Conservation (phyloP, 495 filamentous ascomycete species). For the Penicillium cataractarum region DNA sequence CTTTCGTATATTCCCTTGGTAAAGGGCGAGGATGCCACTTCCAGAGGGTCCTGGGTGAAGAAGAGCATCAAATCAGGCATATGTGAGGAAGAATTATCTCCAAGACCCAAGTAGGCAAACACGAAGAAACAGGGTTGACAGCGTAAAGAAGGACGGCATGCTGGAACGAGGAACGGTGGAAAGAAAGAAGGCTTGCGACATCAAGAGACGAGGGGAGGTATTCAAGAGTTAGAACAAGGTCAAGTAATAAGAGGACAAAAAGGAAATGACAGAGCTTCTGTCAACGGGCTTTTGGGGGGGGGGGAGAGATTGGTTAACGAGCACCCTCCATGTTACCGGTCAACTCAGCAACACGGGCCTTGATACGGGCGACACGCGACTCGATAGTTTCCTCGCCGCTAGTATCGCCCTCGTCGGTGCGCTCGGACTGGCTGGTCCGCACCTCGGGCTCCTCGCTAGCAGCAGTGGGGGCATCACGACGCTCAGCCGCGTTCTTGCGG, state of each 20-base stretch:
- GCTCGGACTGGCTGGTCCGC: constrained; percentile 49
- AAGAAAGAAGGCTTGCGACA: not conserved
- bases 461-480: constrained; percentile 53
- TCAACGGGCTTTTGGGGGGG: constrained; percentile 1
- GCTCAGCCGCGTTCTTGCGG: constrained; percentile 86
- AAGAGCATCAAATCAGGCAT: not conserved
- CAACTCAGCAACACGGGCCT: constrained; percentile 91
- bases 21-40: not conserved
- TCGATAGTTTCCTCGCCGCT: constrained; percentile 98
- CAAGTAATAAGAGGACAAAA: constrained; percentile 20
- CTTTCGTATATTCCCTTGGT: not conserved
- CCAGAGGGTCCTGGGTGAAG: constrained; percentile 11
- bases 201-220: not conserved
- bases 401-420: constrained; percentile 79
- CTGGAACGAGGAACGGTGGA: constrained; percentile 5
- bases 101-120: constrained; percentile 21
- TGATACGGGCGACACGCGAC: constrained; percentile 94
- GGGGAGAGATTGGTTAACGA: constrained; percentile 17
- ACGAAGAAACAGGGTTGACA: constrained; percentile 23
- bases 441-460: constrained; percentile 55
- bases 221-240: not conserved
- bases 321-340: constrained; percentile 76
- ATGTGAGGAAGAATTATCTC: not conserved
- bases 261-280: constrained; percentile 12
- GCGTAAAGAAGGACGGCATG: constrained; percentile 11